These are phyloP conservation scores for Asterella californica DNA, from an alignment of 225 moss, liverwort and hornwort species.

Conservation along the genomic window DNA sequence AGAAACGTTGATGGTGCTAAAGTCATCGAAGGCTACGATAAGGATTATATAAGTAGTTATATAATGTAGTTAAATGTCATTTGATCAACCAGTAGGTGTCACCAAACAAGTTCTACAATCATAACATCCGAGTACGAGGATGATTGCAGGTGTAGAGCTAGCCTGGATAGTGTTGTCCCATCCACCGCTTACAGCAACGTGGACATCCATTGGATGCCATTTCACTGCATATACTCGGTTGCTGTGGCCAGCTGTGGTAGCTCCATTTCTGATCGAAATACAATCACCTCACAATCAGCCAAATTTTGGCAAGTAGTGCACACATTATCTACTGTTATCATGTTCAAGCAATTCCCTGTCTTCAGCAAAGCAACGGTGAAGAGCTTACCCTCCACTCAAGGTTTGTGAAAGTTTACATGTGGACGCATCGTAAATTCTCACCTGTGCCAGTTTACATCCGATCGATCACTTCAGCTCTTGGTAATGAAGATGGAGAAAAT, in stretches of 20 bases:
- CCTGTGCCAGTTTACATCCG: slow-evolving; percentile 28
- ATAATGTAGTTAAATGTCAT: not conserved
- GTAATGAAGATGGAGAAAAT: not conserved
- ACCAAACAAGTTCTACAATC: not conserved
- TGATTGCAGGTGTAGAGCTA: slow-evolving; percentile 3
- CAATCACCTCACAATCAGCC: not conserved
- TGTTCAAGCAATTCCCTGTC: no score
- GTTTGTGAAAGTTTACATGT: slow-evolving; percentile 48
- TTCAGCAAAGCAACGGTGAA: no score
- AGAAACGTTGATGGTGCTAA: not conserved
- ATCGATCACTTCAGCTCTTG: not conserved
- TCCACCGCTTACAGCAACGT: slow-evolving; percentile 66
- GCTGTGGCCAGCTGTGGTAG: slow-evolving; percentile 61
- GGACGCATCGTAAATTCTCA: slow-evolving; percentile 65
- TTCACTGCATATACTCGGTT: slow-evolving; percentile 79
- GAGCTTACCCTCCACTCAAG: slow-evolving; percentile 59
- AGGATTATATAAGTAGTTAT: no score
- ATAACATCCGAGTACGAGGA: not conserved
- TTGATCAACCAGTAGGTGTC: not conserved
- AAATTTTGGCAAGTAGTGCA: not conserved
- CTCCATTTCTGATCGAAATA: slow-evolving; percentile 53
- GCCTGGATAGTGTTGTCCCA: slow-evolving; percentile 82
- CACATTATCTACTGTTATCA: no score
- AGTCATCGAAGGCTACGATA: not conserved
- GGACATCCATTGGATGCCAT: slow-evolving; percentile 64